Evolutionary conservation across 805 yeast genomes (phyloP).

Genomic region (Candida pseudofarinosa): DNA sequence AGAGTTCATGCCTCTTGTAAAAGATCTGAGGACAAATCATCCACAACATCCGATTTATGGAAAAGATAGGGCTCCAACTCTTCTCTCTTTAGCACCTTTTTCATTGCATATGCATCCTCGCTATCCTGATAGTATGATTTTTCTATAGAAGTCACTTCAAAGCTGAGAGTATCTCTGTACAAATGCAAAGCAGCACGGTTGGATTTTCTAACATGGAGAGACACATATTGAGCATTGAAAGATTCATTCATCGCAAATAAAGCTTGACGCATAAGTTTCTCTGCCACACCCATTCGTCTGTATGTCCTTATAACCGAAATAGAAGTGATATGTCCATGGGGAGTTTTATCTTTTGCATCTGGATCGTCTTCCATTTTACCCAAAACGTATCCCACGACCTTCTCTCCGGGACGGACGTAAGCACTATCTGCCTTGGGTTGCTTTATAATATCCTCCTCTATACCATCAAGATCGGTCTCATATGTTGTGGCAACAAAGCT

Average conservation of each 20-base stretch:
- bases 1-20: slow-evolving; percentile 18
- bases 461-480: slow-evolving; percentile 30
- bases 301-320: slow-evolving; percentile 93
- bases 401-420: slow-evolving; percentile 64
- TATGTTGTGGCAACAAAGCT: slow-evolving; percentile 90
- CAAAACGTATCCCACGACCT: slow-evolving; percentile 91
- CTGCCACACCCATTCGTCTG: slow-evolving; percentile 93
- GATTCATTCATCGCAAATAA: slow-evolving; percentile 76
- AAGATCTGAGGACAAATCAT: slow-evolving; percentile 47
- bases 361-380: slow-evolving; percentile 98
- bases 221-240: slow-evolving; percentile 77
- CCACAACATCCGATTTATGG: slow-evolving; percentile 46
- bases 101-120: slow-evolving; percentile 97
- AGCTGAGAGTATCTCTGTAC: slow-evolving; percentile 78
- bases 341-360: slow-evolving; percentile 64
- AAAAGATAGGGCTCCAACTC: slow-evolving; percentile 58
- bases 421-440: slow-evolving; percentile 60
- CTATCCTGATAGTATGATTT: slow-evolving; percentile 93
- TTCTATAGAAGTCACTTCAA: slow-evolving; percentile 79
- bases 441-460: slow-evolving; percentile 14
- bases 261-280: slow-evolving; percentile 81
- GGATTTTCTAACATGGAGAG: slow-evolving; percentile 89
- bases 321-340: slow-evolving; percentile 92
- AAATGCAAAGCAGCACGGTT: slow-evolving; percentile 92
- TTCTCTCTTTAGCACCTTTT: slow-evolving; percentile 57